Evolutionary conservation across 2,329 filamentous ascomycete species (phyloP), one percentile per base, ranked within the genome.

Genomic region (Trichoderma sp.): DNA sequence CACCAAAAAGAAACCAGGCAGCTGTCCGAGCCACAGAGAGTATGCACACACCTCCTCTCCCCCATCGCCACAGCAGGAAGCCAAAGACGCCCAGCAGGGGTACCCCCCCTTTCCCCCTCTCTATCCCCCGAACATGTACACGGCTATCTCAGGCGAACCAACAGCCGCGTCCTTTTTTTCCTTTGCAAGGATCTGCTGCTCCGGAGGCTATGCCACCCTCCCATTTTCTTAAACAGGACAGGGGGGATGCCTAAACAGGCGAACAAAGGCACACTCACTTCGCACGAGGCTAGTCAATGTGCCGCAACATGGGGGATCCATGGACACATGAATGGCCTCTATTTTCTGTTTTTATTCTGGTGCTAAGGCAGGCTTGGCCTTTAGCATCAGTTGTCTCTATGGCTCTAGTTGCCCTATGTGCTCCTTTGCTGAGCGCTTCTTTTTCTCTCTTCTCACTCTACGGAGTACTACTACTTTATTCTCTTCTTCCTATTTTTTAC

Each of bases 161-260:
- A 72, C 71, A 72, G 71, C 47, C 71, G 59, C 65, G 39, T 43
- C 39, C 39, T 43, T 30, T 53, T 23, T 53, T 23, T 23, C 20
- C 47, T 59, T 64, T 28, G 9, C 68, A 64, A 47, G 68, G 61
- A 47, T 71, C 61, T 47, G 30, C 4, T 34, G 32, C 47, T 47
- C 62, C 30, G 43, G 30, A 20, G 64, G 64, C 47, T 20, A 55
- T 36, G 64, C 39, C n/a, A 20, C 57, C 9, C 28, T 6, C 43
- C 64, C 28, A 43, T 58, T 17, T 47, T n/a, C 70, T 71, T 28
- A 67, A 62, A 67, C 23, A 34, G 63, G 70, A 13, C 63, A 67
- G 28, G 34, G 39, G 30, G 43, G 57, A 61, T 69, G 50, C 71
- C 65, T 61, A 72, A 68, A 72, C 32, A 55, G 65, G 71, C 71